Conservation (phyloP, 805 yeast genomes). For the Komagataella ulmi region DNA sequence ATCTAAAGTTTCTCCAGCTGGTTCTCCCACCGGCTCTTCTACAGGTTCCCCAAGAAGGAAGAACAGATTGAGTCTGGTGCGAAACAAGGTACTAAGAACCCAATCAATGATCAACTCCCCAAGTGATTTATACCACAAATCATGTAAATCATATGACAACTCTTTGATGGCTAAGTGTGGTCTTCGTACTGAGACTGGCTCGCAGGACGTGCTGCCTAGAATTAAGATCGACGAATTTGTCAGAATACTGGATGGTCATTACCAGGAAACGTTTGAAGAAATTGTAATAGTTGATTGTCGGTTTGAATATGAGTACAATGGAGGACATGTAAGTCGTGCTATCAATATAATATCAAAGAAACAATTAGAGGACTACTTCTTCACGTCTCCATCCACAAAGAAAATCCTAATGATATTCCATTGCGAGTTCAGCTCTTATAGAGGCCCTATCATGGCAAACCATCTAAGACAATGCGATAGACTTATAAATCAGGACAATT, state of each 20-base stretch:
- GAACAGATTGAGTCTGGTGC: conserved; percentile 3
- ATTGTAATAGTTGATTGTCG: conserved; percentile 72
- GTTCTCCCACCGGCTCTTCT: not conserved
- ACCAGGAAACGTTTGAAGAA: conserved; percentile 36
- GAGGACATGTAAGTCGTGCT: conserved; percentile 87
- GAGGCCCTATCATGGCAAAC: conserved; percentile 91
- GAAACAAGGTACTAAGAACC: conserved; percentile 38
- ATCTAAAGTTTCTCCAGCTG: not conserved
- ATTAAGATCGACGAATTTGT: conserved; percentile 46
- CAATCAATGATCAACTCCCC: conserved; percentile 45
- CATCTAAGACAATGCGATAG: conserved; percentile 80
- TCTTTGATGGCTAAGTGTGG: conserved; percentile 15
- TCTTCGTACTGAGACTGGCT: conserved; percentile 27
- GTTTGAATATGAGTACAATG: conserved; percentile 81
- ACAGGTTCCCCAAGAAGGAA: not conserved
- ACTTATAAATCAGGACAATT: conserved; percentile 51
- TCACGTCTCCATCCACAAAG: conserved; percentile 11
- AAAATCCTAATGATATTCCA: conserved; percentile 65
- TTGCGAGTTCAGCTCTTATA: conserved; percentile 84
- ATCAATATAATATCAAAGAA: conserved; percentile 61
- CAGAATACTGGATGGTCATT: conserved; percentile 41
- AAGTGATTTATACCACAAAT: conserved; percentile 1
- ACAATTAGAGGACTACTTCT: conserved; percentile 48
- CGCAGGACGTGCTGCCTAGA: conserved; percentile 57
- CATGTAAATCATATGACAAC: conserved; percentile 4